Conservation (phyloP, 208 protist species). For the Trypanosoma theileri region DNA sequence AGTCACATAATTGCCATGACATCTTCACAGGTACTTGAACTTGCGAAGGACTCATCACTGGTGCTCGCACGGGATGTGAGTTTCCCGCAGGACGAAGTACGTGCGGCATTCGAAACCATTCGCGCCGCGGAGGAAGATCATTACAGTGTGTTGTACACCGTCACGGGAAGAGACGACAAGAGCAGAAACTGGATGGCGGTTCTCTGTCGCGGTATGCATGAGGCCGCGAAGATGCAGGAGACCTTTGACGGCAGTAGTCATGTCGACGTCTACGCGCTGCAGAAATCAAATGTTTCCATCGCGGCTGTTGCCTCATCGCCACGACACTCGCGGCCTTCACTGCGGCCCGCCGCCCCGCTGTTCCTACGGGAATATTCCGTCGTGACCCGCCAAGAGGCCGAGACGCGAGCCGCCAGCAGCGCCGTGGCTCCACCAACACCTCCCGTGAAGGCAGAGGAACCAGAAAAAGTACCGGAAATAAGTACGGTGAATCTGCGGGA, state of each 20-base stretch:
- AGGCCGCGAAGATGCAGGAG: slow-evolving; percentile 11
- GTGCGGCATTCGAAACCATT: slow-evolving; percentile 21
- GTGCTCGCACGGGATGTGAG: slow-evolving; percentile 14
- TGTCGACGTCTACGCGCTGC: slow-evolving; percentile 26
- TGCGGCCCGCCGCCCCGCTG: slow-evolving; percentile 4
- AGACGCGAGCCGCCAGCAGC: background rate
- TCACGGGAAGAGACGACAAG: background rate
- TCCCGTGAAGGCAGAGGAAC: background rate
- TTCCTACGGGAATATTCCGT: slow-evolving; percentile 32
- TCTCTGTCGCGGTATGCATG: slow-evolving; percentile 3
- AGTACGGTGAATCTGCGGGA: background rate
- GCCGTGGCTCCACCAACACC: background rate
- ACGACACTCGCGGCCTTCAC: background rate
- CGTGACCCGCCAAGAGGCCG: slow-evolving; percentile 20
- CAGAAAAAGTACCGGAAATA: background rate
- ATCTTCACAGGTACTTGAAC: slow-evolving; percentile 3
- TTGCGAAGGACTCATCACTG: background rate
- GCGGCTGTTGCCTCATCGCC: background rate
- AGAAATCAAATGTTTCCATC: background rate
- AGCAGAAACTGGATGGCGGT: background rate
- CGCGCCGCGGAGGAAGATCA: background rate
- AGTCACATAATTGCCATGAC: slow-evolving; percentile 2
- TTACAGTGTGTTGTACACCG: slow-evolving; percentile 28
- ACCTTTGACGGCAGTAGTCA: slow-evolving; percentile 2
- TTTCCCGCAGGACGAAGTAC: slow-evolving; percentile 9